Evolutionary conservation across 2,329 filamentous ascomycete species (phyloP).

Genomic region (Penicillium sp.): DNA sequence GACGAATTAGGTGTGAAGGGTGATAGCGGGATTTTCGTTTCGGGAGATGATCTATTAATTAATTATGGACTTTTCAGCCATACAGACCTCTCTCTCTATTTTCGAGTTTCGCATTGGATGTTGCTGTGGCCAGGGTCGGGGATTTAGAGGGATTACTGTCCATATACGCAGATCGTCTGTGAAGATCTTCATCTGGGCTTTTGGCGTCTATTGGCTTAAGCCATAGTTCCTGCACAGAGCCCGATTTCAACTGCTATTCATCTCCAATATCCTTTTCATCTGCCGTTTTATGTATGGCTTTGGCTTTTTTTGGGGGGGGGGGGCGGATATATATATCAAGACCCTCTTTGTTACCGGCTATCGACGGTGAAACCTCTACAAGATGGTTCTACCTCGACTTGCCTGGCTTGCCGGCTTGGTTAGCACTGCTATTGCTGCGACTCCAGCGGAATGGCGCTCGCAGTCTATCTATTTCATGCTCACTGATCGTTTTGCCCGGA

Average conservation of each 20-base stretch:
- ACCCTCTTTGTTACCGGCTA: not conserved
- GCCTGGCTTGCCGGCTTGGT: slow-evolving; percentile 20
- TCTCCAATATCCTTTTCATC: too few species aligned
- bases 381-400: slow-evolving; percentile 21
- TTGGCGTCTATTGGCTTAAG: not conserved
- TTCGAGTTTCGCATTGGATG: not conserved
- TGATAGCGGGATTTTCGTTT: not conserved
- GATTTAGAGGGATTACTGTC: slow-evolving; percentile 3
- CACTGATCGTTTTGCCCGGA: slow-evolving; percentile 46
- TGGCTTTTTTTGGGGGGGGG: not conserved
- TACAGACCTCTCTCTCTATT: too few species aligned
- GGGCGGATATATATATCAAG: not conserved
- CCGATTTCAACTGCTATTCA: not conserved
- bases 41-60: not conserved
- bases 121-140: slow-evolving; percentile 1
- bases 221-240: not conserved
- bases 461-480: slow-evolving; percentile 48
- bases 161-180: not conserved
- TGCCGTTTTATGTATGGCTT: not conserved
- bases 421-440: slow-evolving; percentile 28
- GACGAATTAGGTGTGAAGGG: not conserved
- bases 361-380: not conserved
- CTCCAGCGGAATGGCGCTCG: slow-evolving; percentile 39
- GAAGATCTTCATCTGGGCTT: not conserved
- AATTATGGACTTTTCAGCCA: not conserved